Percentiles rank a stretch among this genome's conserved stretches.
Evolutionary conservation across 2,329 filamentous ascomycete species (phyloP).

Genomic region (Calonectria pauciramosa): DNA sequence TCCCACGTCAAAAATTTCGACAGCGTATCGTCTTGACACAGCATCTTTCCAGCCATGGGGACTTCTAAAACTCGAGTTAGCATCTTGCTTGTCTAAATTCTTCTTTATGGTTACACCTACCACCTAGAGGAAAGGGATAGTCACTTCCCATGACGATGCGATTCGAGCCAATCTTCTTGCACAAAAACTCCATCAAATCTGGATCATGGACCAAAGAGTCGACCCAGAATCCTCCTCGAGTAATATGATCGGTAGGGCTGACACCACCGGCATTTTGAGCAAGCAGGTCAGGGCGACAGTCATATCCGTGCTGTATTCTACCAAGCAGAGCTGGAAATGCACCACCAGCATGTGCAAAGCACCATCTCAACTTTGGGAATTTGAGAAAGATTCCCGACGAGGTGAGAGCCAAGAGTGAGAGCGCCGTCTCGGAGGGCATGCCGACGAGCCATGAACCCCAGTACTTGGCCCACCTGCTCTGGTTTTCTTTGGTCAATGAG

Average conservation of each 20-base stretch:
- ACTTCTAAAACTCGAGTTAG: neutral
- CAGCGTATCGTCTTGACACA: neutral
- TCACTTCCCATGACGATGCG: constrained; percentile 9
- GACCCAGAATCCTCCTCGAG: constrained; percentile 3
- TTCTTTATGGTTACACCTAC: neutral
- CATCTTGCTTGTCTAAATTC: neutral
- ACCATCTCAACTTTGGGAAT: neutral
- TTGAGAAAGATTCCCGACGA: neutral
- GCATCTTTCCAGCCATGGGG: neutral
- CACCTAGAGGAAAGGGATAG: constrained; percentile 8
- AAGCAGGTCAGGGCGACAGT: neutral
- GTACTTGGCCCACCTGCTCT: neutral
- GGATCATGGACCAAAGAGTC: neutral
- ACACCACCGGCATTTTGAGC: neutral
- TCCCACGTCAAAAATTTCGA: neutral
- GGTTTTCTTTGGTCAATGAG: neutral
- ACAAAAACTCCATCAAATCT: constrained; percentile 4
- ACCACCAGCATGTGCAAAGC: neutral
- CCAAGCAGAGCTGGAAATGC: neutral
- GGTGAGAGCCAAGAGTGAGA: neutral
- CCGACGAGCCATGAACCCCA: constrained; percentile 1
- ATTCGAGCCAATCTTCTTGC: neutral
- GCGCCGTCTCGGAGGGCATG: neutral
- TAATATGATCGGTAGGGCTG: neutral
- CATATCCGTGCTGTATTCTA: constrained; percentile 1